Percentiles rank a stretch among this genome's conserved stretches.
Evolutionary conservation across 257 asterid species (phyloP).

Genomic region (Orobanche coerulescens): DNA sequence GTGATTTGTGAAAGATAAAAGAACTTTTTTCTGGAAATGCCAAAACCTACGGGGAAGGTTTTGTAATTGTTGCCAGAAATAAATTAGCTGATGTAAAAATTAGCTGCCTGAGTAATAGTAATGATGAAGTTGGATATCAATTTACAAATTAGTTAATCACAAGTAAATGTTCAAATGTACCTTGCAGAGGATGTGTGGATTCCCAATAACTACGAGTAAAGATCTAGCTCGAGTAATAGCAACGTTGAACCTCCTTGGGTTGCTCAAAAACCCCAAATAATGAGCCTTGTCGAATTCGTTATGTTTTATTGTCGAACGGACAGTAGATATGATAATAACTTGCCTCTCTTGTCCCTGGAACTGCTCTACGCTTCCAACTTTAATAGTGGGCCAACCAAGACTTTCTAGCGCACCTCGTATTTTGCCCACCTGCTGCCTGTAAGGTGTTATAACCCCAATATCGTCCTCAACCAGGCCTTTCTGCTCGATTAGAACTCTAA

Average conservation of each 20-base stretch:
- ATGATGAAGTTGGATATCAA: background rate
- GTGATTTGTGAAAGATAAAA: too few relatives aligned
- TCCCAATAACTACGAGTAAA: slow-evolving; percentile 75
- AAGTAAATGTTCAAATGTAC: slow-evolving; percentile 28
- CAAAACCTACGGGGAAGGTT: too few relatives aligned
- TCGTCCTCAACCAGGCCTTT: slow-evolving; percentile 60
- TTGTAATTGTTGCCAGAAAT: too few relatives aligned
- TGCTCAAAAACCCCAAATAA: slow-evolving; percentile 86
- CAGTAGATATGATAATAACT: slow-evolving; percentile 83
- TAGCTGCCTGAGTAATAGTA: background rate
- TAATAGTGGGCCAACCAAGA: slow-evolving; percentile 30
- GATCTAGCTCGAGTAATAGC: slow-evolving; percentile 84
- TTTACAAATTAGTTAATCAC: slow-evolving; percentile 6
- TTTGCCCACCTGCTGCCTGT: slow-evolving; percentile 77
- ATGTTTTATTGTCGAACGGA: slow-evolving; percentile 82
- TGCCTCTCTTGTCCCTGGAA: slow-evolving; percentile 90
- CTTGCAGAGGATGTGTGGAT: slow-evolving; percentile 97
- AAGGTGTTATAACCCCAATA: slow-evolving; percentile 90
- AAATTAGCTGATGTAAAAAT: background rate
- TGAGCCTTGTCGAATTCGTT: slow-evolving; percentile 69
- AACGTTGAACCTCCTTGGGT: slow-evolving; percentile 89
- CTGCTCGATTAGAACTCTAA: slow-evolving; percentile 33
- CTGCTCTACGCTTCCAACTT: slow-evolving; percentile 94
- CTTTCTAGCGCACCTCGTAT: slow-evolving; percentile 57
- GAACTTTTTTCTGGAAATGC: too few relatives aligned